Conservation (phyloP, 2,329 filamentous ascomycete species). For the Aspergillus latus region DNA sequence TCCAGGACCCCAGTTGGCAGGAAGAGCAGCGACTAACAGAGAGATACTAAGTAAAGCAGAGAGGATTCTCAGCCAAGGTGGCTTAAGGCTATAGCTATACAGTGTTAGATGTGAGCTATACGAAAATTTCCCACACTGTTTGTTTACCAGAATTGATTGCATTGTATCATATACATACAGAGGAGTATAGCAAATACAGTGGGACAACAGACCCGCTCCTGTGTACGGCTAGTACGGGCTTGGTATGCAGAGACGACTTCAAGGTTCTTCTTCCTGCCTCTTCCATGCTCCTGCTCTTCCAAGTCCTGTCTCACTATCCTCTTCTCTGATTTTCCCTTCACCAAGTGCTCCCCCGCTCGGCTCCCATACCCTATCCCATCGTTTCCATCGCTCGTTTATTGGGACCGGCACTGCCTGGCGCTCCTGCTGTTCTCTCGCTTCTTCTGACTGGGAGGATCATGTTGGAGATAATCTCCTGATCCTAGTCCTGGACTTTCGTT, state of each 20-base stretch:
- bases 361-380: constrained; percentile 2
- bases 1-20: too few species aligned
- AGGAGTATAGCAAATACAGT: background rate
- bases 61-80: too few species aligned
- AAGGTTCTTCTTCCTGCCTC: background rate
- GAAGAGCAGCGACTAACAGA: too few species aligned
- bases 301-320: constrained; percentile 12
- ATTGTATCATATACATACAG: background rate
- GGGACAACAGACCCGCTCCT: constrained; percentile 9
- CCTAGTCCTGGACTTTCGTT: constrained; percentile 12
- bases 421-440: constrained; percentile 23
- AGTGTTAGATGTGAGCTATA: too few species aligned
- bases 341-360: background rate
- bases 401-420: constrained; percentile 1
- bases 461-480: constrained; percentile 18
- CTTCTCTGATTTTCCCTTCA: constrained; percentile 9
- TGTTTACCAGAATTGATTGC: background rate
- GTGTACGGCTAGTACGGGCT: constrained; percentile 7
- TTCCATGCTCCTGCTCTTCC: constrained; percentile 8
- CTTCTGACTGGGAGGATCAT: constrained; percentile 16
- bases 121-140: too few species aligned
- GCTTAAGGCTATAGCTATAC: too few species aligned
- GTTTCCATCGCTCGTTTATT: constrained; percentile 3
- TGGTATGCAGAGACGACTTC: constrained; percentile 13
- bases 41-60: too few species aligned